Conservation (phyloP, 169 alveolate species). For the Plasmodium reichenowi region DNA sequence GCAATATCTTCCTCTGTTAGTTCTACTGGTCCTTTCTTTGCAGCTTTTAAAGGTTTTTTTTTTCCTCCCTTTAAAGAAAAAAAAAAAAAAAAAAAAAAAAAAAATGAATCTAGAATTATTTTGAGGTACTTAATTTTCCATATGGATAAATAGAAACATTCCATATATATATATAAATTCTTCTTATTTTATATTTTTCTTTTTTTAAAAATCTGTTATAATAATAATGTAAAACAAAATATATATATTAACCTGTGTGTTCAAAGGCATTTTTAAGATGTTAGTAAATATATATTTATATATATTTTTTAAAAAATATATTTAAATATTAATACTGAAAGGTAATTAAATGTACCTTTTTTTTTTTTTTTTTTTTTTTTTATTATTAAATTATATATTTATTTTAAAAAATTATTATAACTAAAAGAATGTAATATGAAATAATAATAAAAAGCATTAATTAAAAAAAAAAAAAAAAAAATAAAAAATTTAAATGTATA, state of each 20-base stretch:
- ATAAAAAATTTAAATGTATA: not conserved
- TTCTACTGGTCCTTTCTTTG: constrained; percentile 64
- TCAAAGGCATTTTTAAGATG: constrained; percentile 39
- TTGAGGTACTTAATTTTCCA: no score
- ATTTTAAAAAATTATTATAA: no score
- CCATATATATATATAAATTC: not conserved
- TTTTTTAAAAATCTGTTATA: not conserved
- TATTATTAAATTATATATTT: no score
- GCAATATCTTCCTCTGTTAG: constrained; percentile 68
- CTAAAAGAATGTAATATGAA: no score
- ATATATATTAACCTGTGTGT: constrained; percentile 33
- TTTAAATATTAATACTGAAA: no score
- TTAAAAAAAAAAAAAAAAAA: not conserved
- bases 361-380: no score
- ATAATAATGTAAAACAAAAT: not conserved
- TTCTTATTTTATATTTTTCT: not conserved
- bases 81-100: constrained; percentile 10
- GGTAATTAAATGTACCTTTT: no score
- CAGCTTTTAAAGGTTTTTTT: constrained; percentile 63
- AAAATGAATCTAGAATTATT: no score
- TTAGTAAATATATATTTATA: not conserved
- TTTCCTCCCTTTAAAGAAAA: constrained; percentile 45
- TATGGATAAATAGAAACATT: not conserved
- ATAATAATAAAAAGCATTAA: no score
- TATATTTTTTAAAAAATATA: no score